Evolutionary conservation across 75 land plant genomes (phyloP), one percentile per base, ranked within the genome.

Genomic region (Pinus tabuliformis): DNA sequence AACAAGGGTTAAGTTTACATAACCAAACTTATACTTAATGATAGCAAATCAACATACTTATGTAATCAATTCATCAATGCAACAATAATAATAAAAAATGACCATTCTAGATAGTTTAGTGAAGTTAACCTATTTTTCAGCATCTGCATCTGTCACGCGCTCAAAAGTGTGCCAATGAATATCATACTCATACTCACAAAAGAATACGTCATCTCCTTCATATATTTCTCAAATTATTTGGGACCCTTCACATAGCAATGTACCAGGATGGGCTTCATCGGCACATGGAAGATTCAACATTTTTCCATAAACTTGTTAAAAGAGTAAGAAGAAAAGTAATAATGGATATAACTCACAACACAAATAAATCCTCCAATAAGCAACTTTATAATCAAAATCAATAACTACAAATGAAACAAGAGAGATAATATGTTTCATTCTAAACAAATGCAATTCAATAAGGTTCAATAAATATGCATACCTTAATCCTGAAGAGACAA

Each of bases 131-230:
- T 84, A 82, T 57, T 80, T 88, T 33, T 58, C 79, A 59, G 81
- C 79, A 65, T 87, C 92, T 28, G 77, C 81, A 57, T 97, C 95
- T 33, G 87, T 80, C 24, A 97, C 71, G 18, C 96, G 89, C 83
- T 91, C 95, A 65, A n/a, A n/a, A n/a, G n/a, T n/a, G n/a, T n/a
- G n/a, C n/a, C n/a, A n/a, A n/a, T n/a, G n/a, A n/a, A n/a, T n/a
- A n/a, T n/a, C n/a, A n/a, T n/a, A n/a, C n/a, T n/a, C n/a, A n/a
- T n/a, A n/a, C n/a, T n/a, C n/a, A n/a, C n/a, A n/a, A n/a, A n/a
- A n/a, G n/a, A n/a, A n/a, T n/a, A n/a, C n/a, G n/a, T n/a, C n/a
- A n/a, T n/a, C n/a, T n/a, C n/a, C n/a, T n/a, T n/a, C n/a, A n/a
- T n/a, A n/a, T n/a, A n/a, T n/a, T n/a, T n/a, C n/a, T n/a, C n/a